Percentiles rank a stretch among this genome's conserved stretches.
Conservation (phyloP, 2,329 filamentous ascomycete genomes). For the Fusarium sp. region DNA sequence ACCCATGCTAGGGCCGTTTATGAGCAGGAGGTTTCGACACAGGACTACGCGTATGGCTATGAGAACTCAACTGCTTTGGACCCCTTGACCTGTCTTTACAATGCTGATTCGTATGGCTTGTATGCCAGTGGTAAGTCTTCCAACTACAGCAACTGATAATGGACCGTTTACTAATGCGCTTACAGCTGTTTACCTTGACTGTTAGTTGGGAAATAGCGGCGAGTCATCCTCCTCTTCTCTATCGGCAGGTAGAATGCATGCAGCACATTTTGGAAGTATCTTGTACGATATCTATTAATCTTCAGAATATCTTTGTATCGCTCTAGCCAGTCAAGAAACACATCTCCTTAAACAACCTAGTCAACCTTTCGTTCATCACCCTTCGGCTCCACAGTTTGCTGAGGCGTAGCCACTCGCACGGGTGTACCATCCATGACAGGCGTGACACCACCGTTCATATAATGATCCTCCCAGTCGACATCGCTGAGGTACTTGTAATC, state of each 20-base stretch:
- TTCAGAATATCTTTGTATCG: accelerated
- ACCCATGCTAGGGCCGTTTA: conserved; percentile 34
- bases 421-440: conserved; percentile 34
- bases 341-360: background rate
- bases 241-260: background rate
- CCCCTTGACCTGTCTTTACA: conserved; percentile 23
- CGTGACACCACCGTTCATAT: conserved; percentile 29
- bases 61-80: conserved; percentile 37
- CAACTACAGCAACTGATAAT: background rate
- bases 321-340: background rate
- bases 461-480: conserved; percentile 41
- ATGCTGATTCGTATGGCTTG: conserved; percentile 32
- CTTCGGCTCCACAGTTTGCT: conserved; percentile 1
- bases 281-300: background rate
- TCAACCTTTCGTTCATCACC: conserved; percentile 27
- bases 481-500: conserved; percentile 53
- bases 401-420: conserved; percentile 12
- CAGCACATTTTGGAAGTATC: background rate
- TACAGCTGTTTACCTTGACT: background rate
- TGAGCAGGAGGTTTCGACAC: conserved; percentile 25
- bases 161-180: accelerated
- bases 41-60: conserved; percentile 37
- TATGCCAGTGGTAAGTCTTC: conserved; percentile 33
- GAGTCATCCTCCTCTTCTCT: background rate
- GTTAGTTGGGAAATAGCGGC: accelerated